A percentile compares a stretch with the other conserved stretches of the same genome.
phyloP scores from a whole-genome alignment of 495 filamentous ascomycete species.

The Cercophora samala region DNA sequence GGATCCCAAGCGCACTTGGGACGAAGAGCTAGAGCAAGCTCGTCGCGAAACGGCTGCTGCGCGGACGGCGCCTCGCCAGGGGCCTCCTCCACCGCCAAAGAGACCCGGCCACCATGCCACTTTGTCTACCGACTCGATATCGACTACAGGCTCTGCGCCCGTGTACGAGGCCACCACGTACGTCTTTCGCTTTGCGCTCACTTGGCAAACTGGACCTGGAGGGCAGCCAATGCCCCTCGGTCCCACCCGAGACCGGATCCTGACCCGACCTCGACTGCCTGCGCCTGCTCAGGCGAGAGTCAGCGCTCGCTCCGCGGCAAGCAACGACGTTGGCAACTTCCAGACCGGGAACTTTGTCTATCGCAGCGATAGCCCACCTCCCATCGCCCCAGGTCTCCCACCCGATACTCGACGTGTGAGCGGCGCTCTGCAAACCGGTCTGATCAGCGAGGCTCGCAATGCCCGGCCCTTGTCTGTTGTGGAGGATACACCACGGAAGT shows the following conservation, averaged over 20 bases:
- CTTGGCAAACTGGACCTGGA: slow-evolving; percentile 29
- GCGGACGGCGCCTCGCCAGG: slow-evolving; percentile 15
- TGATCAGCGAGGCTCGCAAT: slow-evolving; percentile 46
- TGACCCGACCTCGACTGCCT: slow-evolving; percentile 74
- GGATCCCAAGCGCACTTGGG: slow-evolving; percentile 30
- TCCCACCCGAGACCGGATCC: slow-evolving; percentile 40
- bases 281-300: slow-evolving; percentile 61
- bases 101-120: slow-evolving; percentile 21
- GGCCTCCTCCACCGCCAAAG: slow-evolving; percentile 33
- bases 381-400: slow-evolving; percentile 38
- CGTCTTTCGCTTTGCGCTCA: slow-evolving; percentile 47
- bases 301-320: slow-evolving; percentile 32
- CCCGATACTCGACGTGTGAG: slow-evolving; percentile 45
- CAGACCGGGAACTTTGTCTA: slow-evolving; percentile 7
- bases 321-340: slow-evolving; percentile 4
- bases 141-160: slow-evolving; percentile 43
- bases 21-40: slow-evolving; percentile 42
- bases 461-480: slow-evolving; percentile 31
- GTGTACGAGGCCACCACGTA: slow-evolving; percentile 42
- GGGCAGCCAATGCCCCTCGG: slow-evolving; percentile 21
- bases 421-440: slow-evolving; percentile 41
- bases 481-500: slow-evolving; percentile 14
- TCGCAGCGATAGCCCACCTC: slow-evolving; percentile 38
- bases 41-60: slow-evolving; percentile 43
- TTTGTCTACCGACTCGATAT: slow-evolving; percentile 38